phyloP scores from a whole-genome alignment of 1,284 basidiomycete species.

The Boletus nobilissimus region DNA sequence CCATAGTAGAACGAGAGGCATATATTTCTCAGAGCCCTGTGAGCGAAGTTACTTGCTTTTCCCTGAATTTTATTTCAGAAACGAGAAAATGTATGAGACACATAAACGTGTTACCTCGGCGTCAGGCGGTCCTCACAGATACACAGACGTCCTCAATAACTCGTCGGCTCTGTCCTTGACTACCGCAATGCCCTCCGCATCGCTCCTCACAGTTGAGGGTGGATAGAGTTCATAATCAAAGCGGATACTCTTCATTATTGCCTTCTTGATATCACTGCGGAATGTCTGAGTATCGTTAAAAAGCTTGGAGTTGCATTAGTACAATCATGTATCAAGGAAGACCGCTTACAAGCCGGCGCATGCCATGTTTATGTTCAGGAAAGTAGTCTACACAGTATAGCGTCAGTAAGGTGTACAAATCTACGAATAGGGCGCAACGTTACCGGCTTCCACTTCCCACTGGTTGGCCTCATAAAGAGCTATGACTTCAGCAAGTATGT shows the following conservation, averaged over 20 bases:
- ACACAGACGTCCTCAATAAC: neutral
- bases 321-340: too few relatives aligned
- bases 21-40: neutral
- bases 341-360: neutral
- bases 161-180: neutral
- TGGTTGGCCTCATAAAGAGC: neutral
- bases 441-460: slow-evolving; percentile 1
- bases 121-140: neutral
- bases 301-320: too few relatives aligned
- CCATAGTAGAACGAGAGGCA: neutral
- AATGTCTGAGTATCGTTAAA: slow-evolving; percentile 20
- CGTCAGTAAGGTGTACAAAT: too few relatives aligned
- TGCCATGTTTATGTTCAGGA: too few relatives aligned
- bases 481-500: neutral
- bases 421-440: too few relatives aligned
- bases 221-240: slow-evolving; percentile 7
- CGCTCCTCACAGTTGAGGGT: neutral
- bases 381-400: too few relatives aligned
- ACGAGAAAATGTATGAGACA: too few relatives aligned
- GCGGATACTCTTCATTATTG: neutral
- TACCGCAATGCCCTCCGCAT: neutral
- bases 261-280: slow-evolving; percentile 21
- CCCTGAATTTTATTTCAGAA: neutral
- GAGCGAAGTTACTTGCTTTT: neutral
- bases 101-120: neutral